A percentile compares a stretch with the other conserved stretches of the same genome.
phyloP scores from a whole-genome alignment of 2,329 filamentous ascomycete genomes.

The Aureobasidium pullulans region DNA sequence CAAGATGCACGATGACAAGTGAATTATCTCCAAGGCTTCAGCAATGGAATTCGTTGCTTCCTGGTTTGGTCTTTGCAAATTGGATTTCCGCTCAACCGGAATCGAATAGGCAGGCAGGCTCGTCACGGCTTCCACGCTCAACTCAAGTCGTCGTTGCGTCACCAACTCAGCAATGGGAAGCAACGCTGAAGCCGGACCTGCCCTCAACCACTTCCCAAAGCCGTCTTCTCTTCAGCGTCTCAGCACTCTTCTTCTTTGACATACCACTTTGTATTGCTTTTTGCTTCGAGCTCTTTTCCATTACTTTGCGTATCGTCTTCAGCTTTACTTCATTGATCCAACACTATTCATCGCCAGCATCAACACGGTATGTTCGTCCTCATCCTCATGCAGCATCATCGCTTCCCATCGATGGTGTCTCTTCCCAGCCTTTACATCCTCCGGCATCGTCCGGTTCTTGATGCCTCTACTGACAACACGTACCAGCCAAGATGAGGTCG shows the following conservation, averaged over 20 bases:
- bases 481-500: background rate
- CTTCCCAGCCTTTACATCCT: too few species aligned
- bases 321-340: background rate
- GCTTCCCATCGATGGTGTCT: background rate
- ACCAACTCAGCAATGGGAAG: background rate
- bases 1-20: too few species aligned
- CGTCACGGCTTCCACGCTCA: too few species aligned
- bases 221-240: background rate
- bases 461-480: background rate
- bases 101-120: too few species aligned
- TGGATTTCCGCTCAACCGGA: too few species aligned
- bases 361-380: background rate
- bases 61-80: too few species aligned
- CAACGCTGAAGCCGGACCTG: background rate
- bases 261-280: background rate
- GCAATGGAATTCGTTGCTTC: too few species aligned
- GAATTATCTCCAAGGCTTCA: too few species aligned
- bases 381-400: background rate
- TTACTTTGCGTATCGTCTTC: background rate
- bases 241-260: background rate
- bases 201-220: background rate
- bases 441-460: too few species aligned
- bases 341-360: background rate
- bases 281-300: background rate
- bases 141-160: background rate